These are phyloP conservation scores for Mycena pura DNA, from an alignment of 768 basidiomycete genomes.

Conservation along the genomic window DNA sequence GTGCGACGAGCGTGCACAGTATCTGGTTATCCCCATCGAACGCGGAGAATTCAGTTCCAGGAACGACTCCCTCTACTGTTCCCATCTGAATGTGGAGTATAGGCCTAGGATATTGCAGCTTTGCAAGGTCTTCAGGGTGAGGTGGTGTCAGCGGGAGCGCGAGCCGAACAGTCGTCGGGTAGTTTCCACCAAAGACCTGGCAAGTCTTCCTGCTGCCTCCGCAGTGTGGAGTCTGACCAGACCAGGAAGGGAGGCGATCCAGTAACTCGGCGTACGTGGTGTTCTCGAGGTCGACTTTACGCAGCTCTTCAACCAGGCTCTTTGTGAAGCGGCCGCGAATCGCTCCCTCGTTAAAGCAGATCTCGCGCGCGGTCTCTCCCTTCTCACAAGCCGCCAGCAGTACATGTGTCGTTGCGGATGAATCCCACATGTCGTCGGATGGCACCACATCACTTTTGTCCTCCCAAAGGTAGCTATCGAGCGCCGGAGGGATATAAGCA, in stretches of 20 bases:
- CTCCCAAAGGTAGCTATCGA: background rate
- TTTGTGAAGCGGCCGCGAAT: background rate
- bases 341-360: background rate
- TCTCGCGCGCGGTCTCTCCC: background rate
- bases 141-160: background rate
- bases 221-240: slow-evolving; percentile 1
- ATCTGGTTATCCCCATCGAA: background rate
- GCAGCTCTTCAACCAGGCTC: background rate
- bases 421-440: background rate
- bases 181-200: background rate
- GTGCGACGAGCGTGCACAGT: background rate
- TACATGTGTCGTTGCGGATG: background rate
- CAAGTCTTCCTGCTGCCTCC: background rate
- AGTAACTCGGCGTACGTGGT: background rate
- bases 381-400: background rate
- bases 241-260: background rate
- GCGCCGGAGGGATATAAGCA: background rate
- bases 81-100: background rate
- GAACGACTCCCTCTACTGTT: background rate
- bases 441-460: background rate
- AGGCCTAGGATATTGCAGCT: background rate
- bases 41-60: background rate
- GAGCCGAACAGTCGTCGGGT: background rate
- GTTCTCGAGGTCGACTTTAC: background rate
- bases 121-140: background rate